Conservation (phyloP, 1,139 yeast species). For the Suhomyces yuchorum region DNA sequence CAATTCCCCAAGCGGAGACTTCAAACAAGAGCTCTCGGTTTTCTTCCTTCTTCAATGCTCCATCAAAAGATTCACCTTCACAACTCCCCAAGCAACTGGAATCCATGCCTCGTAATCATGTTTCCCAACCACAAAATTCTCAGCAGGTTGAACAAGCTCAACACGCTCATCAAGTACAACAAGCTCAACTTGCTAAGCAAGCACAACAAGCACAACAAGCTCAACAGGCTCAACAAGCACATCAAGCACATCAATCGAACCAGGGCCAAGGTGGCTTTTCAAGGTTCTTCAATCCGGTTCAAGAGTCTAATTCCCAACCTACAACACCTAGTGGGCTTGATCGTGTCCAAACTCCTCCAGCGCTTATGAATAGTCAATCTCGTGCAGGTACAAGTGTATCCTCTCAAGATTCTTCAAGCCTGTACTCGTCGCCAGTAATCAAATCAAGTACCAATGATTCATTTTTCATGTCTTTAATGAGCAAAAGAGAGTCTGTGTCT, state of each 20-base stretch:
- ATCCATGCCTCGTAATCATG: background rate
- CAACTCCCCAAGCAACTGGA: constrained; percentile 2
- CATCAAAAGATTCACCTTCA: constrained; percentile 16
- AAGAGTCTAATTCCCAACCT: background rate
- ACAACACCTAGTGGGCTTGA: background rate
- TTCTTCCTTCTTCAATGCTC: constrained; percentile 46
- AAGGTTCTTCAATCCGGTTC: constrained; percentile 19
- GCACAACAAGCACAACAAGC: background rate
- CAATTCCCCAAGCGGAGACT: constrained; percentile 16
- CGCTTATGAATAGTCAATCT: background rate
- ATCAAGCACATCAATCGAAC: constrained; percentile 9
- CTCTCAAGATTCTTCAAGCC: constrained; percentile 10
- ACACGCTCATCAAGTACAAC: background rate
- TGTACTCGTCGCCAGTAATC: constrained; percentile 6
- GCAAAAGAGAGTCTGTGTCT: constrained; percentile 31
- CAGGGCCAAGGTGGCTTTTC: constrained; percentile 14
- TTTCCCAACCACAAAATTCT: background rate
- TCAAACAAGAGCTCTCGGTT: constrained; percentile 44
- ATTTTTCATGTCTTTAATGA: constrained; percentile 56
- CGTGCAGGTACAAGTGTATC: constrained; percentile 8
- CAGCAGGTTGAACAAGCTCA: background rate
- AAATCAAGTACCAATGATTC: constrained; percentile 40
- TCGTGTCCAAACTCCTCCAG: background rate
- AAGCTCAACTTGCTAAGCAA: background rate
- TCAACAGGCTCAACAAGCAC: background rate